phyloP scores from a whole-genome alignment of 2,329 filamentous ascomycete species.

The Simplicillium sp. region DNA sequence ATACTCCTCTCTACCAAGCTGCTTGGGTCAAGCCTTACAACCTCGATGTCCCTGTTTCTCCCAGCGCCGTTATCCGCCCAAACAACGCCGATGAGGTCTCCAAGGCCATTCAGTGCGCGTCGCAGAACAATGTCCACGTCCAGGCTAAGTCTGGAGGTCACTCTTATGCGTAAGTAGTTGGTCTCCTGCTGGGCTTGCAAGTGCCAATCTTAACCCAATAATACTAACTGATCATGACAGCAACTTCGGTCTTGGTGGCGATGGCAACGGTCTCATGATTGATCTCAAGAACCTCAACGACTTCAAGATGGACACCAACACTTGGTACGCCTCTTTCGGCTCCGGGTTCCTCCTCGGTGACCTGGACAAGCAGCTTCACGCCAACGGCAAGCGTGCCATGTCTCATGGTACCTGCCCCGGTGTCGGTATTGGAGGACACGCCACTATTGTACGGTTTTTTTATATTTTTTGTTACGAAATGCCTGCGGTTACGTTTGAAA shows the following conservation, averaged over 20 bases:
- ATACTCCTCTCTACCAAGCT: conserved; percentile 31
- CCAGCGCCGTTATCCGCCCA: conserved; percentile 47
- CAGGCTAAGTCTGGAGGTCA: conserved; percentile 57
- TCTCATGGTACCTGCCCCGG: conserved; percentile 50
- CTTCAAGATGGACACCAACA: conserved; percentile 41
- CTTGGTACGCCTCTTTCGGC: conserved; percentile 46
- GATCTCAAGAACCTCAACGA: conserved; percentile 43
- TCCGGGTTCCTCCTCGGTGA: conserved; percentile 42
- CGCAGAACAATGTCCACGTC: conserved; percentile 37
- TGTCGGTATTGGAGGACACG: conserved; percentile 49
- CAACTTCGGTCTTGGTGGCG: conserved; percentile 37
- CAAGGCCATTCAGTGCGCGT: conserved; percentile 48
- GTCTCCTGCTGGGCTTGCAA: neutral
- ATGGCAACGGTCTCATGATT: conserved; percentile 40
- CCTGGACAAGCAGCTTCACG: conserved; percentile 38
- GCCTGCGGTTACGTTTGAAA: too few species aligned
- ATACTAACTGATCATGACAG: conserved; percentile 10
- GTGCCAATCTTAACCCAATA: neutral
- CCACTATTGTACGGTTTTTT: conserved; percentile 38
- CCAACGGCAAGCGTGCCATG: conserved; percentile 44
- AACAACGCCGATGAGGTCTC: conserved; percentile 43
- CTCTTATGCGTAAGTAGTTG: conserved; percentile 44
- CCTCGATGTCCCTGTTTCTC: conserved; percentile 37
- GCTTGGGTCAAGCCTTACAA: conserved; percentile 45
- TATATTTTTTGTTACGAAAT: neutral